A percentile compares a stretch with the other conserved stretches of the same genome.
Evolutionary conservation across 139 green algal genomes (phyloP).

Genomic region (Yamagishiella unicocca): DNA sequence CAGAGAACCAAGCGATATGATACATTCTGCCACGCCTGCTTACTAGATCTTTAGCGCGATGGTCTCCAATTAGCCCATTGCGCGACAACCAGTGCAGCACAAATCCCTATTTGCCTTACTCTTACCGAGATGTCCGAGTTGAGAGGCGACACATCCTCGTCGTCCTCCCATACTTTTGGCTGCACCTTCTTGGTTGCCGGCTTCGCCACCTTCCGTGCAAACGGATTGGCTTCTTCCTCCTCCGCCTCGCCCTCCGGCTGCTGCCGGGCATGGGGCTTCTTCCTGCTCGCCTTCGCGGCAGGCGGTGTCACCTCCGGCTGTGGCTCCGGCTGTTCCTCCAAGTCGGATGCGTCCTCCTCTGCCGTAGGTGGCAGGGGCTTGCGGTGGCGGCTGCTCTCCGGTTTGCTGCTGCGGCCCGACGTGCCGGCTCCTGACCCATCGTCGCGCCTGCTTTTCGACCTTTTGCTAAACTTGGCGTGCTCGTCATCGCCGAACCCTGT

Average conservation of each 20-base stretch:
- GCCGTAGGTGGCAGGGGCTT: slow-evolving; percentile 34
- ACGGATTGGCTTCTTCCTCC: slow-evolving; percentile 3
- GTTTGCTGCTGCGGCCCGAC: neutral
- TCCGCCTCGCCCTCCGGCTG: neutral
- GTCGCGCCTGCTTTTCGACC: slow-evolving; percentile 7
- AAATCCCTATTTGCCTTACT: no score
- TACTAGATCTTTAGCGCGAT: no score
- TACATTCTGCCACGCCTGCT: no score
- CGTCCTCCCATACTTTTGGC: slow-evolving; percentile 26
- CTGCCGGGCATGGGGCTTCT: neutral
- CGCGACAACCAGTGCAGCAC: no score
- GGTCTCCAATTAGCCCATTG: no score
- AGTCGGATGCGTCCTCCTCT: slow-evolving; percentile 28
- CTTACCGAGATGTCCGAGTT: slow-evolving; percentile 39
- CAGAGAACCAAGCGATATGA: no score
- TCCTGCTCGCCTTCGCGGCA: neutral
- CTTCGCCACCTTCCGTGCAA: slow-evolving; percentile 11
- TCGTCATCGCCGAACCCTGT: slow-evolving; percentile 52
- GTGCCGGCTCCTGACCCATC: neutral
- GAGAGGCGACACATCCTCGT: slow-evolving; percentile 39
- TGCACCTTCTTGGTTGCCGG: neutral
- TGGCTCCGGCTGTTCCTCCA: slow-evolving; percentile 11
- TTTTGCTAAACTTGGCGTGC: slow-evolving; percentile 17
- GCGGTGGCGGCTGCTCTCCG: neutral
- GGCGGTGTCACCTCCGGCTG: neutral